Base-by-base conservation (phyloP, 2,329 filamentous ascomycete species). In the Trichophyton verrucosum region DNA sequence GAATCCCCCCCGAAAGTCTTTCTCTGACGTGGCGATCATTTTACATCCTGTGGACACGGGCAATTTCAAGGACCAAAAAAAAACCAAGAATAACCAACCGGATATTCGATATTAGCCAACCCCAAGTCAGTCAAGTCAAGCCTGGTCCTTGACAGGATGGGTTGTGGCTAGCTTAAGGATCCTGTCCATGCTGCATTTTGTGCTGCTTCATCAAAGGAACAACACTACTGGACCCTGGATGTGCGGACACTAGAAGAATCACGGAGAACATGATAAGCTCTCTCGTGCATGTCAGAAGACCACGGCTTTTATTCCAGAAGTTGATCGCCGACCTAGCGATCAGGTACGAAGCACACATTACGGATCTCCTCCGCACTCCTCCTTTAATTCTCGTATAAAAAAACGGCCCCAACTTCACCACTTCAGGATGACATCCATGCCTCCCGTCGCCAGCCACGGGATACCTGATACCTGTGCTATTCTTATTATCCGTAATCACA, bases 11-110 rank as follows among this genome's bases (percentile, higher is more conserved):
- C 17, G 11, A n/a, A 42, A n/a, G 40, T 40, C 17, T 58, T 15
- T 20, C 57, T 33, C 57, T 58, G 57, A 58, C 57, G 38, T 58
- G 57, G 38, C 40, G 57, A 46, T 46, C n/a, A 27, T 58, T 38
- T n/a, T 9, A 49, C 3, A 22, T 8, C 33, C 46, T 27, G 46
- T 24, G 46, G 46, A 49, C 17, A 49, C 46, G 17, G 46, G 20
- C 17, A 24, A 49, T 49, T 22, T 49, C 20, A 22, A 24, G 22
- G 33, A 36, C 33, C 4, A 36, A 15, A 24, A 36, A 15, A 24
- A 24, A 53, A 53, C 9, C 8, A n/a, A 15, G 17, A 8, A 27
- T 3, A 22, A 15, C 22, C 47, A n/a, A 22, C 47, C 30, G 49
- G 30, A 30, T 53, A 53, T 30, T 53, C 15, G 11, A 33, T 53